Percentiles rank a stretch among this genome's conserved stretches.
Evolutionary conservation across 2,329 filamentous ascomycete species (phyloP).

Genomic region (Dryadomyces sulphureus): DNA sequence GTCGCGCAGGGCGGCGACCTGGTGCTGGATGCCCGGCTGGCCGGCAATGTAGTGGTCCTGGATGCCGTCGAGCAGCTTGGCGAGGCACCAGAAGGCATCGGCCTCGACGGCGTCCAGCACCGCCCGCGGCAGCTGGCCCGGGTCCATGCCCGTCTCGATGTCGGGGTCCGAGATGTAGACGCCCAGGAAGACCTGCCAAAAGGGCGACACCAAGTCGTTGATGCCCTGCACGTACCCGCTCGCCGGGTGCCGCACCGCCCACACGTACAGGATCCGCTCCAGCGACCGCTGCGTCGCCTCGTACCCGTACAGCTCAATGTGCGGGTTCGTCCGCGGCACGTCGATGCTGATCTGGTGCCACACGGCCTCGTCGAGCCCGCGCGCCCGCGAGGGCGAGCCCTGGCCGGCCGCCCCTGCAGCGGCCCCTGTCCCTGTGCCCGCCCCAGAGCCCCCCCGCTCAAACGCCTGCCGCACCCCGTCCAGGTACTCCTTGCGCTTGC

Average conservation of each 20-base stretch:
- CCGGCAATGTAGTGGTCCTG: slow-evolving; percentile 99
- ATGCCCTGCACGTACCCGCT: slow-evolving; percentile 98
- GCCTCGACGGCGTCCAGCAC: slow-evolving; percentile 95
- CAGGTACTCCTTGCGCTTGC: slow-evolving; percentile 91
- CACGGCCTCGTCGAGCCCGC: slow-evolving; percentile 74
- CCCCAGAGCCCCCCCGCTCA: slow-evolving; percentile 31
- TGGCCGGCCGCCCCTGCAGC: too few relatives aligned
- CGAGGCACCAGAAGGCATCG: slow-evolving; percentile 96
- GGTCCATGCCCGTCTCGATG: slow-evolving; percentile 91
- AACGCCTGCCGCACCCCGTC: slow-evolving; percentile 72
- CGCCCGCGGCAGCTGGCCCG: slow-evolving; percentile 75
- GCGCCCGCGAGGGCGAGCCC: neutral
- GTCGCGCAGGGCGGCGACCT: slow-evolving; percentile 78
- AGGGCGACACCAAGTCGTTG: slow-evolving; percentile 93
- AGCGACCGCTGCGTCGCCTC: slow-evolving; percentile 90
- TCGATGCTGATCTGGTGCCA: slow-evolving; percentile 99
- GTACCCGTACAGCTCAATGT: slow-evolving; percentile 87
- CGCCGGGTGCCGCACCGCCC: slow-evolving; percentile 93
- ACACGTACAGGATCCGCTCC: slow-evolving; percentile 90
- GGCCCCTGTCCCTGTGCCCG: too few relatives aligned
- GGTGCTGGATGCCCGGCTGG: slow-evolving; percentile 89
- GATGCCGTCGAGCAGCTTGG: slow-evolving; percentile 94
- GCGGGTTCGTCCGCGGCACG: slow-evolving; percentile 88
- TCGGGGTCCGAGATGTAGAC: slow-evolving; percentile 90
- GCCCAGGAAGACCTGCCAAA: slow-evolving; percentile 94